Evolutionary conservation across 2,329 filamentous ascomycete species (phyloP).

Genomic region (Colletotrichum plurivorum): DNA sequence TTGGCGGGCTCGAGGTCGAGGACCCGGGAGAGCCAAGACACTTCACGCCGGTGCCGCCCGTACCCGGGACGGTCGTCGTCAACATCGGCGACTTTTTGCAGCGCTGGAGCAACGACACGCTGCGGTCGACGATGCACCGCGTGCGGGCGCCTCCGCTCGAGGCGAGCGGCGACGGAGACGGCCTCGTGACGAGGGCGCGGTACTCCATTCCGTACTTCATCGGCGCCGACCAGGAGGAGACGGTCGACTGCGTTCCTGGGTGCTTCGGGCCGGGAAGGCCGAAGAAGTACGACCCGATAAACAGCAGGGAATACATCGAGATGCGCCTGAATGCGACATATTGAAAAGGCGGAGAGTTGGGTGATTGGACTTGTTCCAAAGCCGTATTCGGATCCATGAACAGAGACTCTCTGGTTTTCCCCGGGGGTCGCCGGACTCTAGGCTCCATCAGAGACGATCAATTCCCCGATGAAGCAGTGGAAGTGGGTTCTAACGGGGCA

Average conservation of each 20-base stretch:
- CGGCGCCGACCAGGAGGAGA: slow-evolving; percentile 60
- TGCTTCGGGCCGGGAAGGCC: slow-evolving; percentile 58
- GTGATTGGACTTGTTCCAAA: not conserved
- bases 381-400: not conserved
- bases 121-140: slow-evolving; percentile 53
- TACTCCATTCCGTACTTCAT: slow-evolving; percentile 75
- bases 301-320: slow-evolving; percentile 47
- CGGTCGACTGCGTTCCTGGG: slow-evolving; percentile 66
- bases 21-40: slow-evolving; percentile 50
- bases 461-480: too few species aligned
- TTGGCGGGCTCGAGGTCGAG: slow-evolving; percentile 63
- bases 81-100: slow-evolving; percentile 57
- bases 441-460: too few species aligned
- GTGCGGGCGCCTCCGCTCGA: slow-evolving; percentile 36
- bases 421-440: too few species aligned
- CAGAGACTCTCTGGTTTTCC: too few species aligned
- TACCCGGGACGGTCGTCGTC: slow-evolving; percentile 54
- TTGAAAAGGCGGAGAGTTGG: not conserved
- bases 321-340: slow-evolving; percentile 46
- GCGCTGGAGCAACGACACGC: slow-evolving; percentile 54
- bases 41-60: slow-evolving; percentile 50
- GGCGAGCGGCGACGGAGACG: slow-evolving; percentile 40
- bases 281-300: slow-evolving; percentile 63
- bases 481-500: too few species aligned
- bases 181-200: slow-evolving; percentile 62